Base-by-base conservation (phyloP, 176 grass and related monocot species). In the Bolboschoenus planiculmis region DNA sequence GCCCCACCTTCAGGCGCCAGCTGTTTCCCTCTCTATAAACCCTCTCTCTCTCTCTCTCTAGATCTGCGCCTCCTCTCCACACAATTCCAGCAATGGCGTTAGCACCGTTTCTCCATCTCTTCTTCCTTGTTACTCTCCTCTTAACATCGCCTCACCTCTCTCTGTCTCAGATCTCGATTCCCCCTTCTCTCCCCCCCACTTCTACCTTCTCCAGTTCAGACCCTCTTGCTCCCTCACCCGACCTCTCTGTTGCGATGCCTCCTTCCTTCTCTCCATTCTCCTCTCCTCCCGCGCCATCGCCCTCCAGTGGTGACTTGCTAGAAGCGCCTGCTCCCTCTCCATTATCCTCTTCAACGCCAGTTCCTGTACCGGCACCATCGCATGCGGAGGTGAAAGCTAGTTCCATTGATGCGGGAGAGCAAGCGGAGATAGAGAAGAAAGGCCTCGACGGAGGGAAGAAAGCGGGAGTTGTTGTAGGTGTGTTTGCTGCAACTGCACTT, bases 381-480 rank as follows among this genome's bases (percentile, higher is more conserved):
- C 54, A 74, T 4, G 48, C 35, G 47, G 44, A 84, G 37, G 13
- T 83, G 1, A 87, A 88, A 76, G 47, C 75, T 18, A 1, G 18
- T 2, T 7, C 14, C 61, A 58, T 8, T 61, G 89, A 78, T 10
- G 73, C 0, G 0, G 67, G 5, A 20, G 62, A 30, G 0, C 48
- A 18, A 6, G 9, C 7, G 1, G 70, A 58, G 33, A 27, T 16
- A 11, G 85, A 55, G 23, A 84, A 67, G 5, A 67, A 67, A 61
- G 78, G 79, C 50, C 59, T 91, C 65, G 75, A 85, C 78, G 85
- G 86, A 29, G 88, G 83, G 3, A 88, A 76, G 66, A 97, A 97
- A 87, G 87, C 92, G 0, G 92, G 85, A 30, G 87, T 90, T 0
- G 95, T 87, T 1, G 81, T 89, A 0, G 88, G 90, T 67, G 72